These are phyloP conservation scores for Tetrapisispora phaffii DNA, from an alignment of 805 yeast genomes.

Conservation along the genomic window DNA sequence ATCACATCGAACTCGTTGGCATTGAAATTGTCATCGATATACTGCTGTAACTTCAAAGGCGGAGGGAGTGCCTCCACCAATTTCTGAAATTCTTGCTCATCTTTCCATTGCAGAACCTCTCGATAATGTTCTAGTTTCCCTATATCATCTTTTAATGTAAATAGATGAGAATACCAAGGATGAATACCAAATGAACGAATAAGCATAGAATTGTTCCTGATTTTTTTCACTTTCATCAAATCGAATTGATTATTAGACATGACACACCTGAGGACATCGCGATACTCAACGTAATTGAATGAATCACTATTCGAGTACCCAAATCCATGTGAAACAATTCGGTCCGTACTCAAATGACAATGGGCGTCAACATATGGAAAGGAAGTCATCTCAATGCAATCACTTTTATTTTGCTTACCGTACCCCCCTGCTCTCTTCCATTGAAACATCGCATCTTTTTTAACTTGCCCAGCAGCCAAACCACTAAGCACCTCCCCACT, in stretches of 20 bases:
- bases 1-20: slow-evolving; percentile 33
- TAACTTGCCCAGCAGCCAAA: too few relatives aligned
- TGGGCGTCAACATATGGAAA: slow-evolving; percentile 27
- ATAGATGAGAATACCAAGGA: slow-evolving; percentile 83
- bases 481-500: too few relatives aligned
- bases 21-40: slow-evolving; percentile 22
- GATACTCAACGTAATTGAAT: slow-evolving; percentile 2
- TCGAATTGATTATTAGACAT: slow-evolving; percentile 40
- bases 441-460: too few relatives aligned
- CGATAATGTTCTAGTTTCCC: slow-evolving; percentile 47
- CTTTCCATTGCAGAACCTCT: slow-evolving; percentile 35
- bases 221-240: slow-evolving; percentile 13
- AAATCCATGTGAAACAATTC: background rate
- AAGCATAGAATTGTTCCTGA: slow-evolving; percentile 11
- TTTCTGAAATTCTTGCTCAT: slow-evolving; percentile 19
- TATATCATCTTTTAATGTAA: slow-evolving; percentile 25
- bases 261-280: slow-evolving; percentile 19
- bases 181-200: slow-evolving; percentile 59
- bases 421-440: too few relatives aligned
- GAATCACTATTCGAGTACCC: background rate
- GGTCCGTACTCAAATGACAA: slow-evolving; percentile 26
- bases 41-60: slow-evolving; percentile 40
- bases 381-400: too few relatives aligned
- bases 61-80: slow-evolving; percentile 46
- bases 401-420: too few relatives aligned